Conservation (phyloP, 108 stramenopile species). For the Epipyxis sp. region DNA sequence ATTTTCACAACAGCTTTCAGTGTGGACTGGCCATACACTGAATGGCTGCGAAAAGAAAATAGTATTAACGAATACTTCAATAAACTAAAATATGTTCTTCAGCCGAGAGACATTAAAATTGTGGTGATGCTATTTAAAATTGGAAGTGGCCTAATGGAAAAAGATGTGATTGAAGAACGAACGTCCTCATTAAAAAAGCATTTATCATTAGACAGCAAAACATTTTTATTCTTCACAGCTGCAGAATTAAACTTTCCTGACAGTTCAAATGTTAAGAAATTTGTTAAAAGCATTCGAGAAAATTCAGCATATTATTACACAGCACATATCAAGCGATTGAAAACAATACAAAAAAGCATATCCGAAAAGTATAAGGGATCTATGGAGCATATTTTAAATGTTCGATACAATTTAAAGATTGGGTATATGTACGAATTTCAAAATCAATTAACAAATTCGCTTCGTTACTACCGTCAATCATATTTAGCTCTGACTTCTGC, state of each 20-base stretch:
- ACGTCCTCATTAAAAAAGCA: neutral
- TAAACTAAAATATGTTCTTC: neutral
- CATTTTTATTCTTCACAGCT: slow-evolving; percentile 8
- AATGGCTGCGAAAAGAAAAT: neutral
- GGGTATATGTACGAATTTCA: slow-evolving; percentile 15
- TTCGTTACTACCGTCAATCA: neutral
- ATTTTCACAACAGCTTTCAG: neutral
- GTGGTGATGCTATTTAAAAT: neutral
- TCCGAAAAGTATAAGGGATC: neutral
- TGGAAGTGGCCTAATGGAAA: slow-evolving; percentile 7
- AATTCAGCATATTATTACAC: neutral
- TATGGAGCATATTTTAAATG: neutral
- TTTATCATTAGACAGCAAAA: neutral
- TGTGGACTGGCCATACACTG: slow-evolving; percentile 3
- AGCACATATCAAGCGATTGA: neutral
- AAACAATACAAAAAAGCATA: neutral
- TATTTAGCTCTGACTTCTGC: neutral
- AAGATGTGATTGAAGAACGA: slow-evolving; percentile 25
- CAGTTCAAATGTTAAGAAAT: neutral
- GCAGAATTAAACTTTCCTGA: neutral
- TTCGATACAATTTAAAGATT: slow-evolving; percentile 19
- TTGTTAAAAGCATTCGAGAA: neutral
- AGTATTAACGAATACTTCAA: neutral
- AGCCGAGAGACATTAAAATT: slow-evolving; percentile 7
- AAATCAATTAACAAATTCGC: neutral